Percentiles rank a stretch among this genome's conserved stretches.
Evolutionary conservation across 176 grass and related monocot species (phyloP).

Genomic region (Lolium multiflorum): DNA sequence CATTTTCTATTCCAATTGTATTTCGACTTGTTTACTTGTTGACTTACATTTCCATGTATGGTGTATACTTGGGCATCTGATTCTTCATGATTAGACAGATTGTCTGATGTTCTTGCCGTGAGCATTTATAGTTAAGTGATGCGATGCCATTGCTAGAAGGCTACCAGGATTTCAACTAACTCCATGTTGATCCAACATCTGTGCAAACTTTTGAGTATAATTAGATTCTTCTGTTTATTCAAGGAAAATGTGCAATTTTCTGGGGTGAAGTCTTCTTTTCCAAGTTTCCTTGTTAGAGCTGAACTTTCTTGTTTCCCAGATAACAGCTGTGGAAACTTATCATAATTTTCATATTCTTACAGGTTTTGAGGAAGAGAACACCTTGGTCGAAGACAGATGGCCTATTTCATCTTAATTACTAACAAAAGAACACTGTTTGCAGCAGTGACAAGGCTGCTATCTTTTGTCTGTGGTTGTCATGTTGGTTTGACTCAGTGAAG

Average conservation of each 20-base stretch:
- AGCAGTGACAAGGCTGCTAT: not conserved
- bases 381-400: not conserved
- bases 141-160: slow-evolving; percentile 8
- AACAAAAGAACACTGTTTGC: not conserved
- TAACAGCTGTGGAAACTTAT: not conserved
- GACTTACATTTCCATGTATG: not conserved
- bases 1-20: not conserved
- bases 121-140: not conserved
- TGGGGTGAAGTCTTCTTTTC: not conserved
- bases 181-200: not conserved
- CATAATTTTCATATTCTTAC: not conserved
- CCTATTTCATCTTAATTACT: slow-evolving; percentile 15
- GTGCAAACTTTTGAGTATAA: slow-evolving; percentile 6
- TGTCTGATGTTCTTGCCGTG: not conserved
- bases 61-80: not conserved
- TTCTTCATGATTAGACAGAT: not conserved
- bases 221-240: not conserved
- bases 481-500: not conserved
- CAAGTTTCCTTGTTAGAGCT: not conserved
- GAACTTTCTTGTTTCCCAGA: not conserved
- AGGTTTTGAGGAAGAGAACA: not conserved
- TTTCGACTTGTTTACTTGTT: not conserved
- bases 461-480: not conserved
- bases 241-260: not conserved
- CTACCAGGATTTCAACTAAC: slow-evolving; percentile 8